These are phyloP conservation scores for Debaryomycetaceae sp. DNA, from an alignment of 1,139 yeast species.

Conservation along the genomic window DNA sequence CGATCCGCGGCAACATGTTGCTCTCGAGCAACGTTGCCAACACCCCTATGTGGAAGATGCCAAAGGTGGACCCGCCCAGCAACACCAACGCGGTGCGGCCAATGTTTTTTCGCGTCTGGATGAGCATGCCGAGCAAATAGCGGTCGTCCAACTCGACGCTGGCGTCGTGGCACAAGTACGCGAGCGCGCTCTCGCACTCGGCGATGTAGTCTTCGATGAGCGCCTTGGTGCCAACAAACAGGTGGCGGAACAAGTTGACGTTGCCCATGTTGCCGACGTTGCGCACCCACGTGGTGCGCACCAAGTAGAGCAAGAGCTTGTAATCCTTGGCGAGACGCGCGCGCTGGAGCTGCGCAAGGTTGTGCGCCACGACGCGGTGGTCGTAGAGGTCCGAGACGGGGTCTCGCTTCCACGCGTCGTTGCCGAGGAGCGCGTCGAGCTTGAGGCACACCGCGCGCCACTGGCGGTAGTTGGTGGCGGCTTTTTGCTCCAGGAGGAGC, in stretches of 20 bases:
- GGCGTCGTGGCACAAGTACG: conserved; percentile 38
- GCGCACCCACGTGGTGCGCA: conserved; percentile 81
- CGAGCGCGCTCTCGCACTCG: conserved; percentile 68
- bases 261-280: conserved; percentile 89
- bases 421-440: conserved; percentile 61
- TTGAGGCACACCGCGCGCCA: conserved; percentile 66
- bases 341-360: conserved; percentile 53
- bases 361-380: conserved; percentile 50
- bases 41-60: conserved; percentile 89
- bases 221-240: conserved; percentile 80
- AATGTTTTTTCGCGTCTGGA: conserved; percentile 84
- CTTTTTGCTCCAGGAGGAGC: conserved; percentile 47
- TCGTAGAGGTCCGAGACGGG: conserved; percentile 68
- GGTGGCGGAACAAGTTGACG: conserved; percentile 67
- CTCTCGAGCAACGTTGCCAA: conserved; percentile 71
- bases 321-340: conserved; percentile 60
- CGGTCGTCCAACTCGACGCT: conserved; percentile 59
- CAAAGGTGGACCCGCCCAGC: conserved; percentile 95
- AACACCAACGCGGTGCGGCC: conserved; percentile 91
- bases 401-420: conserved; percentile 67
- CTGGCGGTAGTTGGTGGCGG: conserved; percentile 60
- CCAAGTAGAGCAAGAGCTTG: conserved; percentile 59
- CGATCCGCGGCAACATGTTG: conserved; percentile 75
- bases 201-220: conserved; percentile 77
- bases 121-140: conserved; percentile 68